Evolutionary conservation across 2,329 filamentous ascomycete genomes (phyloP).

Genomic region (Xenoacremonium recifei): DNA sequence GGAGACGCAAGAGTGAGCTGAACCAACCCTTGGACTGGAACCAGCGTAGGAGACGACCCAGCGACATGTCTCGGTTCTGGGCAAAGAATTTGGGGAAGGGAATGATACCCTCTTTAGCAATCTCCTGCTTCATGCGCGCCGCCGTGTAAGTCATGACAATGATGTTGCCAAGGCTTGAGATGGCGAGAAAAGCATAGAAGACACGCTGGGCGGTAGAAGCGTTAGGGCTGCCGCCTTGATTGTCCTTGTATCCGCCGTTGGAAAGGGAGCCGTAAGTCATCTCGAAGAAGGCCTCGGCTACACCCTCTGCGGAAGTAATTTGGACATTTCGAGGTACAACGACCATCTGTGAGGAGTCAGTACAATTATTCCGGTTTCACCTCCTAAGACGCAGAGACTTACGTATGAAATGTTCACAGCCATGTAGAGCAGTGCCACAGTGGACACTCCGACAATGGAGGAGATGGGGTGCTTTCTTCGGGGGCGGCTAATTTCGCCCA

Average conservation of each 20-base stretch:
- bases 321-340: constrained; percentile 27
- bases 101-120: constrained; percentile 57
- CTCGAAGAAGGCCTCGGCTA: constrained; percentile 35
- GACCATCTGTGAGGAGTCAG: constrained; percentile 36
- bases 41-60: constrained; percentile 32
- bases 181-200: constrained; percentile 49
- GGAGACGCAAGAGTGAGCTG: constrained; percentile 21
- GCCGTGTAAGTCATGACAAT: constrained; percentile 57
- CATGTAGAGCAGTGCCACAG: constrained; percentile 33
- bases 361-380: not conserved
- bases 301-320: constrained; percentile 13
- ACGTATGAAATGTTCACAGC: constrained; percentile 38
- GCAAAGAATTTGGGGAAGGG: constrained; percentile 50
- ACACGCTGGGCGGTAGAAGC: constrained; percentile 29
- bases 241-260: constrained; percentile 19
- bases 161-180: constrained; percentile 56
- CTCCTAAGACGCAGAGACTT: constrained; percentile 9
- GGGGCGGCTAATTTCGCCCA: constrained; percentile 32
- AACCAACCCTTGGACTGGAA: constrained; percentile 30
- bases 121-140: constrained; percentile 57
- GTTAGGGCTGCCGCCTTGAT: not conserved
- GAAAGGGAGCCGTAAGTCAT: constrained; percentile 29
- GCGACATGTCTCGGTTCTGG: constrained; percentile 32
- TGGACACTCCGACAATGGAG: constrained; percentile 28
- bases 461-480: constrained; percentile 32